phyloP scores from a whole-genome alignment of 495 filamentous ascomycete species.

The Daldinia caldariorum region DNA sequence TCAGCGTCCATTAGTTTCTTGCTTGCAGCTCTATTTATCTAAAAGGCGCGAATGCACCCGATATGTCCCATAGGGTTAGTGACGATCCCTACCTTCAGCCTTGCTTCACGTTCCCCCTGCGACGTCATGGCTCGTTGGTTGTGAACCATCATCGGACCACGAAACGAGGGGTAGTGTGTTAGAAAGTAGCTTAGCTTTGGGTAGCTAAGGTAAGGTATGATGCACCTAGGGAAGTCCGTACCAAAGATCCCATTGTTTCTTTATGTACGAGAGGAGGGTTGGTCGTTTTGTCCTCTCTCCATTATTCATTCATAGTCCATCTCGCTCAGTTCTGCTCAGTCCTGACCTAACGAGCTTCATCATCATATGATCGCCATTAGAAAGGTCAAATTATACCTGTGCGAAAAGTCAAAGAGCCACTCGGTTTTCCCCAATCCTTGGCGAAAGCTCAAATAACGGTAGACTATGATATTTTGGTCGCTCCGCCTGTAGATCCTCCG shows the following conservation, averaged over 20 bases:
- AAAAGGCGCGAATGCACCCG: not conserved
- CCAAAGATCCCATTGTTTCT: constrained; percentile 28
- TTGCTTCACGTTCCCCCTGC: constrained; percentile 27
- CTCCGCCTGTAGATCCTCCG: constrained; percentile 17
- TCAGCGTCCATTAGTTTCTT: no score
- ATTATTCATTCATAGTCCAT: constrained; percentile 22
- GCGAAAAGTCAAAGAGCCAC: constrained; percentile 7
- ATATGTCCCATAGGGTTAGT: constrained; percentile 11
- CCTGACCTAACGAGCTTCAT: constrained; percentile 2
- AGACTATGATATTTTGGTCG: constrained; percentile 27
- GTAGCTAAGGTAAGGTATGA: not conserved
- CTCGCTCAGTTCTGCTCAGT: constrained; percentile 18
- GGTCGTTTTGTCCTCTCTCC: constrained; percentile 17
- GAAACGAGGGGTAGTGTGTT: constrained; percentile 33
- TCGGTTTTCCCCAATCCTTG: not conserved
- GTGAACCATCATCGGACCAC: constrained; percentile 36
- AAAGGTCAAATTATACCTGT: not conserved
- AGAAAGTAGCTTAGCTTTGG: constrained; percentile 13
- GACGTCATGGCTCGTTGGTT: constrained; percentile 32
- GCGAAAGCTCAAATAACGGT: constrained; percentile 20
- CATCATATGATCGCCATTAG: constrained; percentile 2
- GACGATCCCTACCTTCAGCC: constrained; percentile 29
- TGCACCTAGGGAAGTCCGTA: constrained; percentile 10
- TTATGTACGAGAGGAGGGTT: constrained; percentile 18
- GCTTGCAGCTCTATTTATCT: not conserved